A percentile compares a stretch with the other conserved stretches of the same genome.
phyloP scores from a whole-genome alignment of 1,284 basidiomycete genomes.

The Apiotrichum sp. region DNA sequence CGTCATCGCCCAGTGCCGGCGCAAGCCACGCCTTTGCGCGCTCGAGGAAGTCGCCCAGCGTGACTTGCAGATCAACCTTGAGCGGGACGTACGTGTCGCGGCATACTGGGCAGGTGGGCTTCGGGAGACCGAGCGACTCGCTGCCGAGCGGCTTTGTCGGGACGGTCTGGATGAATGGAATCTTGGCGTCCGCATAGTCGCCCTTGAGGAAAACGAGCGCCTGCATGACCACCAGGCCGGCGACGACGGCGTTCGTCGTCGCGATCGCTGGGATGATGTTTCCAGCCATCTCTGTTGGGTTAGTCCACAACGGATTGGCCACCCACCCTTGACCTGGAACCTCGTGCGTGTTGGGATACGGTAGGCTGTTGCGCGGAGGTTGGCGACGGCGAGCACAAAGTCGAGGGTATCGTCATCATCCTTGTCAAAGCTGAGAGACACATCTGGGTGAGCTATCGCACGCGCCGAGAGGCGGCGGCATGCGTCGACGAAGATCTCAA shows the following conservation, averaged over 20 bases:
- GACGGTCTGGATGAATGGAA: conserved; percentile 4
- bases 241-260: conserved; percentile 95
- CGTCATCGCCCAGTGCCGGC: conserved; percentile 56
- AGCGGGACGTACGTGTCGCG: conserved; percentile 74
- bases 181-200: conserved; percentile 48
- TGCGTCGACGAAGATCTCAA: conserved; percentile 74
- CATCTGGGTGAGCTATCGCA: conserved; percentile 63
- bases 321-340: conserved; percentile 88
- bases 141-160: not conserved
- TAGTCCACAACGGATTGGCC: conserved; percentile 1
- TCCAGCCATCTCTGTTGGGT: conserved; percentile 85
- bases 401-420: conserved; percentile 95
- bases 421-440: conserved; percentile 84
- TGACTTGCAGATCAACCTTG: conserved; percentile 62
- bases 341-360: conserved; percentile 82
- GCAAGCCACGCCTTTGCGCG: conserved; percentile 47
- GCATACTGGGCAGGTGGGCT: conserved; percentile 74
- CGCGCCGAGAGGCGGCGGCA: conserved; percentile 71
- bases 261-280: conserved; percentile 99
- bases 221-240: conserved; percentile 89
- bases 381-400: conserved; percentile 91
- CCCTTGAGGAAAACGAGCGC: conserved; percentile 67
- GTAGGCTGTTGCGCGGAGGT: conserved; percentile 84
- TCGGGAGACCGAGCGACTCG: conserved; percentile 55
- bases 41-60: conserved; percentile 69